phyloP scores from a whole-genome alignment of 208 protist species.

The Crithidia bombi region DNA sequence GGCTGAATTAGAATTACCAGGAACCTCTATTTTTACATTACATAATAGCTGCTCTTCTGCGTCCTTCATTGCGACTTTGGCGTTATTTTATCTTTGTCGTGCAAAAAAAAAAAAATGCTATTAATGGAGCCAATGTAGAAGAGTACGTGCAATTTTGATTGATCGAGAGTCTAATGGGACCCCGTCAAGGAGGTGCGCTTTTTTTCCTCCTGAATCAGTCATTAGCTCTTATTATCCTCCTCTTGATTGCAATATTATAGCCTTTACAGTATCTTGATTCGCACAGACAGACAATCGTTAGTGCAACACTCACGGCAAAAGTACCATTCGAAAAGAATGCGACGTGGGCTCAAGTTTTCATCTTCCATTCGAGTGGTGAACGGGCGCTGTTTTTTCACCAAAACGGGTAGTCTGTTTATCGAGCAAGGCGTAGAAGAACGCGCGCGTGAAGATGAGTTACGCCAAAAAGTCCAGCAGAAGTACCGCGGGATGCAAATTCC shows the following conservation, averaged over 20 bases:
- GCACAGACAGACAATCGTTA: not conserved
- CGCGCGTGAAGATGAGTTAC: conserved; percentile 52
- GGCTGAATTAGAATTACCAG: no score
- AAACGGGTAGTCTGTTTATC: conserved; percentile 17
- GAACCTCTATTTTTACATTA: not conserved
- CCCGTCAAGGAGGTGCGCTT: no score
- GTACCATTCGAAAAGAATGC: conserved; percentile 7
- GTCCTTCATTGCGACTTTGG: no score
- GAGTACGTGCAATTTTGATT: not conserved
- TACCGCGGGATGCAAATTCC: conserved; percentile 61
- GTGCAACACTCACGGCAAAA: not conserved
- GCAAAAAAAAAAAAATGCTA: not conserved
- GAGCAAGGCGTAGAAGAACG: conserved; percentile 36
- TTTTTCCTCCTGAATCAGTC: no score
- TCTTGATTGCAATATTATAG: no score
- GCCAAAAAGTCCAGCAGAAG: conserved; percentile 52
- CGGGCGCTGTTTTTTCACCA: conserved; percentile 15
- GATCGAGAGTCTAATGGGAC: no score
- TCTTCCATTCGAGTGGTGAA: not conserved
- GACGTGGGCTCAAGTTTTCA: not conserved
- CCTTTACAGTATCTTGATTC: no score
- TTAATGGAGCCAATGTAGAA: no score
- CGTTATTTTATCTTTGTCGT: not conserved
- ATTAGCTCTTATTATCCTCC: no score
- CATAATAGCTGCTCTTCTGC: no score